Evolutionary conservation across 257 asterid species (phyloP).

Genomic region (Nicotiana undulata): DNA sequence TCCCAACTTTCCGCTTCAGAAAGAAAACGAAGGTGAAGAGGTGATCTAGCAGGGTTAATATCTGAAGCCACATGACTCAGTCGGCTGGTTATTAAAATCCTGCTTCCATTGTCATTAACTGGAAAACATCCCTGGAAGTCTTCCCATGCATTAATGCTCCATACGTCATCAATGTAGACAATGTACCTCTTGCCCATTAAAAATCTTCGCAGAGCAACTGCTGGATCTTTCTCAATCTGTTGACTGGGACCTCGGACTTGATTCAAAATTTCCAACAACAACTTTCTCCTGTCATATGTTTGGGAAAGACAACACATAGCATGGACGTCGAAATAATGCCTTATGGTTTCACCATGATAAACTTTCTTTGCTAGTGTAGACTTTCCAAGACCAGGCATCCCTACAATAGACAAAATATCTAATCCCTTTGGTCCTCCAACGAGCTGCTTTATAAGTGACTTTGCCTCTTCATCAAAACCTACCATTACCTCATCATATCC

Average conservation of each 20-base stretch:
- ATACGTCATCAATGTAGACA: constrained; percentile 16
- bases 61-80: neutral
- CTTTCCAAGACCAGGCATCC: constrained; percentile 18
- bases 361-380: constrained; percentile 4
- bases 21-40: neutral
- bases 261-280: neutral
- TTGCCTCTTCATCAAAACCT: neutral
- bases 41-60: neutral
- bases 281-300: neutral
- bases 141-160: constrained; percentile 6
- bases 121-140: neutral
- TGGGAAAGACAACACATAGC: constrained; percentile 11
- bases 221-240: neutral
- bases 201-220: neutral
- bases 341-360: neutral
- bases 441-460: neutral
- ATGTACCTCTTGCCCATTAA: constrained; percentile 1
- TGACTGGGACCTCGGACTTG: neutral
- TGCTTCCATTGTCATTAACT: neutral
- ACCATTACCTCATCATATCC: neutral
- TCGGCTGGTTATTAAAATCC: constrained; percentile 7
- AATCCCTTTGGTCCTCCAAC: neutral
- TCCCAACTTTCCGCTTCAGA: constrained; percentile 12
- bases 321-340: neutral
- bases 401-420: constrained; percentile 6